Percentiles rank a stretch among this genome's conserved stretches.
These are phyloP conservation scores for Phytomonas sp. DNA, from an alignment of 208 protist species.

Conservation along the genomic window DNA sequence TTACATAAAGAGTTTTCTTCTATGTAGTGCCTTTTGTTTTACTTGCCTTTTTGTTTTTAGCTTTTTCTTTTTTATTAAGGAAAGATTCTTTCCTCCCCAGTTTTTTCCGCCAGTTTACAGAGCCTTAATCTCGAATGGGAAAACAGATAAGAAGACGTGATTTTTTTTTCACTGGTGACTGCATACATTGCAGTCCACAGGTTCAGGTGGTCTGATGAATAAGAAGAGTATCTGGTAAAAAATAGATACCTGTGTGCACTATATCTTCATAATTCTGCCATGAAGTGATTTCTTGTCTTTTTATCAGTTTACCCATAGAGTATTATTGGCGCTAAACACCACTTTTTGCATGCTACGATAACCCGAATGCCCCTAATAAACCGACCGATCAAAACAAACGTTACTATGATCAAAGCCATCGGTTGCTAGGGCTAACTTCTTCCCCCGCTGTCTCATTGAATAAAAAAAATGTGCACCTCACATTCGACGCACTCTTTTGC, in stretches of 20 bases:
- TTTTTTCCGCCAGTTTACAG: slow-evolving; percentile 8
- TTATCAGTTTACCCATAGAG: background rate
- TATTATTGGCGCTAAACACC: slow-evolving; percentile 37
- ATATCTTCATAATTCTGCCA: background rate
- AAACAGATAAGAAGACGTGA: slow-evolving; percentile 8
- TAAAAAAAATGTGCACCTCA: slow-evolving; percentile 6
- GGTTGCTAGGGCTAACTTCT: slow-evolving; percentile 61
- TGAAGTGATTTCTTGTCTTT: background rate
- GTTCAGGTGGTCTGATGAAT: background rate
- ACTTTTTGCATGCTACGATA: slow-evolving; percentile 42
- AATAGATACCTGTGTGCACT: background rate
- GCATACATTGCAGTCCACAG: background rate
- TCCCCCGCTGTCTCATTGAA: slow-evolving; percentile 26
- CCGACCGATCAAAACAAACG: slow-evolving; percentile 2
- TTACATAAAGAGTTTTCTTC: background rate
- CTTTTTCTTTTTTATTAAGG: slow-evolving; percentile 21
- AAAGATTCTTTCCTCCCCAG: background rate
- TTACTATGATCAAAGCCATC: slow-evolving; percentile 5
- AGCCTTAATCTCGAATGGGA: slow-evolving; percentile 18
- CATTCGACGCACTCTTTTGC: background rate
- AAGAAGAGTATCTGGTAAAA: background rate
- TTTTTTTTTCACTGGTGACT: slow-evolving; percentile 12
- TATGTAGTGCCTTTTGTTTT: background rate
- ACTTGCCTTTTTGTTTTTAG: slow-evolving; percentile 8
- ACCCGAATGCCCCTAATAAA: slow-evolving; percentile 2